Evolutionary conservation across 192 early-diverging fungal genomes (phyloP).

Genomic region (Coemansia aciculifera): DNA sequence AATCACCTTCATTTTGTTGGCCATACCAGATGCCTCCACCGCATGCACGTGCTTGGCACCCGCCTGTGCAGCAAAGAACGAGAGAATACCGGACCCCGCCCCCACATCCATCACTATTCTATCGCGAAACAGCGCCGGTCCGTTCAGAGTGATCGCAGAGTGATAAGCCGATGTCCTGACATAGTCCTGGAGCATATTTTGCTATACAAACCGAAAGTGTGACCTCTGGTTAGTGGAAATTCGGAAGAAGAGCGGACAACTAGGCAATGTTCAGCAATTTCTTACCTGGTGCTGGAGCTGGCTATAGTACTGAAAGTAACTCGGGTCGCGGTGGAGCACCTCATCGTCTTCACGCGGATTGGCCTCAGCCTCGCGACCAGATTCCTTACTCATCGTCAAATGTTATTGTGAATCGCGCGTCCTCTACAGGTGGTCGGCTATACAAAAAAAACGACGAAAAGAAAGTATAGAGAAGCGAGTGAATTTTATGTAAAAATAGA

Average conservation of each 20-base stretch:
- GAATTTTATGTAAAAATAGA: neutral
- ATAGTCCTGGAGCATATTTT: constrained; percentile 97
- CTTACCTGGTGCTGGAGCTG: constrained; percentile 55
- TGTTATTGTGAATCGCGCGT: constrained; percentile 8
- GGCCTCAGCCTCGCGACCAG: neutral
- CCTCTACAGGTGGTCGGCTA: neutral
- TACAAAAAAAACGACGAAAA: neutral
- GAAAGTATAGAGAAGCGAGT: neutral
- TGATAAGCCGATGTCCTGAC: constrained; percentile 95
- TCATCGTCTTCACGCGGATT: constrained; percentile 43
- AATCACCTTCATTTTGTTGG: constrained; percentile 82
- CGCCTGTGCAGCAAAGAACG: constrained; percentile 93
- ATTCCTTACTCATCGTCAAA: neutral
- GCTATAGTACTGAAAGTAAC: constrained; percentile 56
- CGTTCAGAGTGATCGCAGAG: constrained; percentile 85
- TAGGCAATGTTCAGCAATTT: neutral
- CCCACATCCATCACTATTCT: constrained; percentile 93
- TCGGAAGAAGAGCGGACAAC: neutral
- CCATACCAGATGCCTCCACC: constrained; percentile 95
- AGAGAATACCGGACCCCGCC: constrained; percentile 91
- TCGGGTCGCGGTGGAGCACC: constrained; percentile 46
- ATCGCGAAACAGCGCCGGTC: constrained; percentile 69
- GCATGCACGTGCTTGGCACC: constrained; percentile 94
- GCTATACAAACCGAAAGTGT: constrained; percentile 60
- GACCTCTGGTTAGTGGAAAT: neutral